Base-by-base conservation (phyloP, 2,329 filamentous ascomycete genomes). In the Pseudocercospora pini-densiflorae region DNA sequence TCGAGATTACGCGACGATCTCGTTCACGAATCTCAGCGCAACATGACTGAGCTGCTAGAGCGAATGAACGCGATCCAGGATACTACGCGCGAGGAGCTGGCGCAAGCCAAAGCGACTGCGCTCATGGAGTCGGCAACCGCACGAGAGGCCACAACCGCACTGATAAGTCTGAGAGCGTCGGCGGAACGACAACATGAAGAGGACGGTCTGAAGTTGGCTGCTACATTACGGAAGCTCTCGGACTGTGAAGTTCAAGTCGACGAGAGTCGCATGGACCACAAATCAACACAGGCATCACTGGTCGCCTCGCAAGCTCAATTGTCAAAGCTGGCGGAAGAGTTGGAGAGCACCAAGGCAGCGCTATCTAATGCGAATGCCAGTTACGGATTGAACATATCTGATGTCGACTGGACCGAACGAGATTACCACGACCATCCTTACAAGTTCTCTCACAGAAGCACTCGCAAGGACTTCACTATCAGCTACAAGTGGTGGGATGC, bases 401-500 rank as follows among this genome's bases (percentile, higher is more conserved):
- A 51, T 5, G 21, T 51, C 9, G 47, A 51, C 9, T 51, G 47
- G 47, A 51, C 47, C 23, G 47, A 51, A 14, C 47, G 47, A 12
- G 47, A 51, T 27, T 51, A 51, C 19, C 47, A 51, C 23, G 47
- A 51, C 9, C 19, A 27, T 23, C 47, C 47, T 23, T 16, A 51
- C 47, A 51, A 24, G 10, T 51, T 51, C 47, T 51, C 47, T 21
- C 47, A 51, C 47, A 51, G 47, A 51, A 51, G 21, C 23, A 51
- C 47, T 24, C 47, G 23, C 23, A 51, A 51, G 47, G 19, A 27
- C 23, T 51, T 51, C 47, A 51, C 47, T 2, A 19, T 51, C 47
- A 51, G 47, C 47, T 51, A 14, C 47, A 51, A 51, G n/a, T 51
- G 47, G 47, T 51, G 47, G 47, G 47, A 51, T 16, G 47, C 47